These are phyloP conservation scores for Sugiyamaella americana DNA, from an alignment of 805 yeast genomes.

Conservation along the genomic window DNA sequence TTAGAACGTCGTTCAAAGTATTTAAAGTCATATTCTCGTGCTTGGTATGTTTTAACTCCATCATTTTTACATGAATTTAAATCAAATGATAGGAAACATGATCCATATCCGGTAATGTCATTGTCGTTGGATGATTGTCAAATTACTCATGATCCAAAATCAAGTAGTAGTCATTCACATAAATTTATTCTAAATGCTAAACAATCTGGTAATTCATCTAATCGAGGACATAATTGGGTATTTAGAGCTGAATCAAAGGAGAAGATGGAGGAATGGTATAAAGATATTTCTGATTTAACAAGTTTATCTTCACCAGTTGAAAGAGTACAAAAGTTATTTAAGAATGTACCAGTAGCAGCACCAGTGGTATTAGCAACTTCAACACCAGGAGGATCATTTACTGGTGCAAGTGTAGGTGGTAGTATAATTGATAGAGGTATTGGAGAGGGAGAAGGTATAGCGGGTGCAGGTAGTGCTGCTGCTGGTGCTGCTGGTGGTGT, in stretches of 20 bases:
- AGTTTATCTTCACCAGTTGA: conserved; percentile 49
- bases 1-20: conserved; percentile 88
- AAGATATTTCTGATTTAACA: conserved; percentile 65
- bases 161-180: conserved; percentile 33
- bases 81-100: conserved; percentile 71
- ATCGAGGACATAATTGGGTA: conserved; percentile 84
- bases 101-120: conserved; percentile 77
- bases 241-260: conserved; percentile 83
- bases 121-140: conserved; percentile 71
- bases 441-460: conserved; percentile 8
- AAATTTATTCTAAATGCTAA: conserved; percentile 78
- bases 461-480: conserved; percentile 7
- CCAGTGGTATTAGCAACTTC: conserved; percentile 4
- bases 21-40: conserved; percentile 82
- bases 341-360: conserved; percentile 1
- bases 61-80: conserved; percentile 87
- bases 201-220: conserved; percentile 50
- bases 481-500: conserved; percentile 1
- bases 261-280: conserved; percentile 77
- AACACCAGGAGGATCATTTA: conserved; percentile 4
- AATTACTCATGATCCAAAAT: conserved; percentile 71
- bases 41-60: conserved; percentile 88
- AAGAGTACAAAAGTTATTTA: conserved; percentile 14
- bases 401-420: conserved; percentile 5
- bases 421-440: conserved; percentile 2